Conservation (phyloP, 768 basidiomycete species). For the Pulveroboletus sp. region DNA sequence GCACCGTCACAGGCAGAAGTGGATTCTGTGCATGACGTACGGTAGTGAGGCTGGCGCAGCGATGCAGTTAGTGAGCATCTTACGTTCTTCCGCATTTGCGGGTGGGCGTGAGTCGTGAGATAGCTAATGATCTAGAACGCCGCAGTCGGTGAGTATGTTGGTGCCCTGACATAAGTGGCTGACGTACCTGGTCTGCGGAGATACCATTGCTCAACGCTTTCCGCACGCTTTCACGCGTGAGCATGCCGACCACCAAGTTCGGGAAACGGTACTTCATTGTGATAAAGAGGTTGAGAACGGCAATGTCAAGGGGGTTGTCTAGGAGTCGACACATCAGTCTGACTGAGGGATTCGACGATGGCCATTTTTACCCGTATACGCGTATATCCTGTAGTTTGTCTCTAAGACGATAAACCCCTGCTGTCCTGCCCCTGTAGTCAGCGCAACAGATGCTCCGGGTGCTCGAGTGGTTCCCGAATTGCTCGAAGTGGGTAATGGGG, state of each 20-base stretch:
- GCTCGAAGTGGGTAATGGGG: conserved; percentile 62
- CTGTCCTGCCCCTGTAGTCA: conserved; percentile 51
- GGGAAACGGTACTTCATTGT: conserved; percentile 92
- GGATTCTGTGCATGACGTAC: conserved; percentile 59
- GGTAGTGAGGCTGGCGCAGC: conserved; percentile 3
- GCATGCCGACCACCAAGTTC: conserved; percentile 92
- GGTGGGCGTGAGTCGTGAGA: conserved; percentile 90
- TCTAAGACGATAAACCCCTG: conserved; percentile 95
- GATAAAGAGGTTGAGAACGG: conserved; percentile 91
- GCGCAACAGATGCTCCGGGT: conserved; percentile 21
- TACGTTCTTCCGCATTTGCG: conserved; percentile 96
- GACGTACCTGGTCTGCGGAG: conserved; percentile 84
- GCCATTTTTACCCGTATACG: conserved; percentile 75
- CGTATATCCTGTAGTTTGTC: conserved; percentile 97
- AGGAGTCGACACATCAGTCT: conserved; percentile 18
- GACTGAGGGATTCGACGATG: conserved; percentile 4
- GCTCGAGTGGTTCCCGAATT: conserved; percentile 17
- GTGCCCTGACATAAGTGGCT: conserved; percentile 14
- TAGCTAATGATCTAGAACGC: conserved; percentile 84
- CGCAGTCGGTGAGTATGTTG: conserved; percentile 13
- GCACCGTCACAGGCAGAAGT: conserved; percentile 91
- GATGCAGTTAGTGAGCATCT: conserved; percentile 18
- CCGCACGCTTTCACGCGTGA: conserved; percentile 94
- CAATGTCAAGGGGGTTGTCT: conserved; percentile 96
- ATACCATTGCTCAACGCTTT: conserved; percentile 93